Evolutionary conservation across 2,329 filamentous ascomycete genomes (phyloP).

Genomic region (Fusarium compactum): DNA sequence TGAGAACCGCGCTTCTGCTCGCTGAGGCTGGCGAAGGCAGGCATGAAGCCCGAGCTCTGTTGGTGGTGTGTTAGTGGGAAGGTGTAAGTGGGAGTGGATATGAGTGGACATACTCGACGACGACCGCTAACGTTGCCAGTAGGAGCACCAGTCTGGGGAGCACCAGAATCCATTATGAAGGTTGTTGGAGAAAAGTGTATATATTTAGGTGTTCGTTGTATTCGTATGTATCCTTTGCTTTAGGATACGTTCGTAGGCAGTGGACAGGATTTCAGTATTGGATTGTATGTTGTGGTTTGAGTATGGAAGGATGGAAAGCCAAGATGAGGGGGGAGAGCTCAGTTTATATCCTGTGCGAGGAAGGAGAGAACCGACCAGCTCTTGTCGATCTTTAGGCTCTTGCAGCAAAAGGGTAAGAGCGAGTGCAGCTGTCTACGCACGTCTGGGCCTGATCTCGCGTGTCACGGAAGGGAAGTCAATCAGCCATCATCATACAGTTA

Average conservation of each 20-base stretch:
- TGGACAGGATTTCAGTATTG: not conserved
- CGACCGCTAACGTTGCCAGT: constrained; percentile 42
- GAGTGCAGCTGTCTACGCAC: constrained; percentile 22
- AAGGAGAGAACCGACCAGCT: constrained; percentile 24
- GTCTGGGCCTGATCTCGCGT: constrained; percentile 35
- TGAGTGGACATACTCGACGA: constrained; percentile 45
- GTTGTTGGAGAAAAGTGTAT: not conserved
- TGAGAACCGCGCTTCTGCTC: constrained; percentile 62
- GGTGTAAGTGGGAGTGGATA: not conserved
- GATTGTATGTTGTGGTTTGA: not conserved
- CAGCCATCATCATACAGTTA: constrained; percentile 33
- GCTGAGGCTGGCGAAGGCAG: constrained; percentile 63
- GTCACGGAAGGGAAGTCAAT: constrained; percentile 28
- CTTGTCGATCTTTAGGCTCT: constrained; percentile 22
- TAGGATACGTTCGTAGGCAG: constrained; percentile 2
- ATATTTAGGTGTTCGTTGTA: not conserved
- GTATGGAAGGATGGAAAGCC: accelerated
- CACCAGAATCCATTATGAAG: constrained; percentile 49
- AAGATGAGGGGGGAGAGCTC: constrained; percentile 12
- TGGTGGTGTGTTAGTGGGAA: not conserved
- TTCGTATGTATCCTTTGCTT: not conserved
- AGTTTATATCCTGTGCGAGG: constrained; percentile 30
- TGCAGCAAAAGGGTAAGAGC: constrained; percentile 20
- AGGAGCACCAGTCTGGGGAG: constrained; percentile 38
- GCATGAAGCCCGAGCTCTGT: constrained; percentile 61